Evolutionary conservation across 2,329 filamentous ascomycete species (phyloP).

Genomic region (Drechslerella coelobrocha): DNA sequence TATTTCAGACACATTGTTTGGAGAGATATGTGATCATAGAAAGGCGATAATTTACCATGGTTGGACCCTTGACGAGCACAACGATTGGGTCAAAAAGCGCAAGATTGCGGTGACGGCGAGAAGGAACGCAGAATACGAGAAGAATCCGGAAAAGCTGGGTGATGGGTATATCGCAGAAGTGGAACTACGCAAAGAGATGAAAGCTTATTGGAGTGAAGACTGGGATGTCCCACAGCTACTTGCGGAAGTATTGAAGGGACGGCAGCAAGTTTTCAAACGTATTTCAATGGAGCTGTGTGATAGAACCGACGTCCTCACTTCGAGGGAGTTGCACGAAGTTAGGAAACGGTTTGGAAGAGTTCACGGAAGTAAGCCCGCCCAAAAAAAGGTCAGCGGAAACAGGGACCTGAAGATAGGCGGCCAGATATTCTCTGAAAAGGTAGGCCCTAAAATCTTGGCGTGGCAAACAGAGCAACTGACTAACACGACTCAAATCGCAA

Average conservation of each 20-base stretch:
- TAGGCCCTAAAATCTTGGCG: no score
- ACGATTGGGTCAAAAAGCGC: not conserved
- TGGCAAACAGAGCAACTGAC: no score
- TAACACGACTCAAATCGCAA: no score
- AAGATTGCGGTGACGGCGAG: not conserved
- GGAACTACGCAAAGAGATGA: not conserved
- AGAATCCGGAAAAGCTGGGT: not conserved
- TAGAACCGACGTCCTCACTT: not conserved
- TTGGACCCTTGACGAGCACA: no score
- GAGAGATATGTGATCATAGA: no score
- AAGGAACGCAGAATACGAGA: not conserved
- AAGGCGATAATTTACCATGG: no score
- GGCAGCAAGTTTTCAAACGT: not conserved
- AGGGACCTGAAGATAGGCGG: no score
- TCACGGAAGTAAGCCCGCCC: not conserved
- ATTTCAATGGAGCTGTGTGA: not conserved
- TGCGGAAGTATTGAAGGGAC: not conserved
- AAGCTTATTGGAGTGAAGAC: not conserved
- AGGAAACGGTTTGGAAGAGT: not conserved
- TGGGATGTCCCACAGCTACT: not conserved
- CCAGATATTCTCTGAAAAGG: no score
- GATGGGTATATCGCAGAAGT: not conserved
- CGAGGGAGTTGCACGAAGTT: not conserved
- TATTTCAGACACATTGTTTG: no score
- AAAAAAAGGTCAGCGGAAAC: no score